Base-by-base conservation (phyloP, 345 rosid species). In the Streptanthus diversifolius region DNA sequence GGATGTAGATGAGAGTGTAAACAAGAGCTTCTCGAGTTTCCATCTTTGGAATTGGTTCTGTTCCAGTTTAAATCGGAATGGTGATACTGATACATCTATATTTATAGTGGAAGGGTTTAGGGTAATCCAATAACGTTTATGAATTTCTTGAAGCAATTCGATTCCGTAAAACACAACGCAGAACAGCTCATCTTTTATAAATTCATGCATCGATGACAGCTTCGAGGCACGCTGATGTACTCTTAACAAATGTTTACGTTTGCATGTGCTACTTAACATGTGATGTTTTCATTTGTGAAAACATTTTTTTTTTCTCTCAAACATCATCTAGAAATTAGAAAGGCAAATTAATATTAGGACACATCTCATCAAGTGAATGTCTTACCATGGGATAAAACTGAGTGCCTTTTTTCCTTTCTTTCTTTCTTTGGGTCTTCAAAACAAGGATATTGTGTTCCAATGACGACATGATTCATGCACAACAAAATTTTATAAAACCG, bases 1-100 rank as follows among this genome's bases (percentile, higher is more conserved):
- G 10, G 10, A 73, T 8, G 59, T 9, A 24, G 41, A 65, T 64
- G 71, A 73, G 1, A 55, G 66, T 56, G 71, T 55, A 73, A 17
- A 45, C 41, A 17, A 65, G 27, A 65, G 51, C 51, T 32, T 65
- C 65, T 33, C 2, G 30, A 13, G 4, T 35, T 17, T 65, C 71
- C 71, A 55, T 55, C 1, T 64, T 55, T 41, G 36, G 29, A 24
- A 53, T 63, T 63, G 47, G 39, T 22, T 30, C 63, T 12, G 3
- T 27, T 7, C 17, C 3, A 24, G 29, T 59, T 15, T 18, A 15
- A 5, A 27, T 6, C 8, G 39, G 1, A 61, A 21, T 18, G 64
- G 9, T 60, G 14, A 11, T 14, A 61, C 66, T n/a, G n/a, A n/a
- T n/a, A n/a, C n/a, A n/a, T n/a, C n/a, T n/a, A 60, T 60, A 25